Conservation (phyloP, 1,284 basidiomycete species). For the Ceratobasidium sp. region DNA sequence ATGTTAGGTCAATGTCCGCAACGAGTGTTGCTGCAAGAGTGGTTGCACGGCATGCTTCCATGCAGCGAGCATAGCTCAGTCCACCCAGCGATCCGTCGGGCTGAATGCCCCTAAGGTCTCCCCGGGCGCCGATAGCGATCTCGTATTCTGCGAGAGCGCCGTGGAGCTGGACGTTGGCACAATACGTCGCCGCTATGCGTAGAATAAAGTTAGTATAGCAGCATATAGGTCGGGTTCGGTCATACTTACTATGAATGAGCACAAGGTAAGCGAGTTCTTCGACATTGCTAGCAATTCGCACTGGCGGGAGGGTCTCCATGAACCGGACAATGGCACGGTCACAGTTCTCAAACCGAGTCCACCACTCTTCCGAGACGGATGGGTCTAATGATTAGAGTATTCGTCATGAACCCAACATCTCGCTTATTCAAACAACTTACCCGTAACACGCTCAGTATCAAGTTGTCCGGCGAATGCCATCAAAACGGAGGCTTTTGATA, state of each 20-base stretch:
- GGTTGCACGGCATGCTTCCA: conserved; percentile 24
- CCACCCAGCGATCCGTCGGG: conserved; percentile 25
- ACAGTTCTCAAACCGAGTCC: conserved; percentile 20
- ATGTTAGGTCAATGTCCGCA: conserved; percentile 15
- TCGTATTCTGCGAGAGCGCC: conserved; percentile 12
- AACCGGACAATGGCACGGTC: conserved; percentile 9
- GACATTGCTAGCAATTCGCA: not conserved
- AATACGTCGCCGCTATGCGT: not conserved
- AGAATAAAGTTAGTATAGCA: not conserved
- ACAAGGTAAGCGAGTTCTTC: conserved; percentile 23
- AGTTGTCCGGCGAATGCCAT: not conserved
- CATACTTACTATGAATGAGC: conserved; percentile 27
- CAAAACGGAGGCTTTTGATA: not conserved
- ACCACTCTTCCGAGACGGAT: conserved; percentile 13
- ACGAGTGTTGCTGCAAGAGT: not conserved
- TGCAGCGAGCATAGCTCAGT: conserved; percentile 20
- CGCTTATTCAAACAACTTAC: not conserved
- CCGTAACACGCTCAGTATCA: not conserved
- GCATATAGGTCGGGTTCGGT: not conserved
- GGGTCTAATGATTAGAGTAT: no score
- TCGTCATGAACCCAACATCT: no score
- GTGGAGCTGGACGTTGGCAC: conserved; percentile 22
- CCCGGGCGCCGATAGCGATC: not conserved
- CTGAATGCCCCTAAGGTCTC: conserved; percentile 10
- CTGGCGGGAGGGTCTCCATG: conserved; percentile 29